These are phyloP conservation scores for Aspergillus quadrilineatus DNA, from an alignment of 2,329 filamentous ascomycete species.

Conservation along the genomic window DNA sequence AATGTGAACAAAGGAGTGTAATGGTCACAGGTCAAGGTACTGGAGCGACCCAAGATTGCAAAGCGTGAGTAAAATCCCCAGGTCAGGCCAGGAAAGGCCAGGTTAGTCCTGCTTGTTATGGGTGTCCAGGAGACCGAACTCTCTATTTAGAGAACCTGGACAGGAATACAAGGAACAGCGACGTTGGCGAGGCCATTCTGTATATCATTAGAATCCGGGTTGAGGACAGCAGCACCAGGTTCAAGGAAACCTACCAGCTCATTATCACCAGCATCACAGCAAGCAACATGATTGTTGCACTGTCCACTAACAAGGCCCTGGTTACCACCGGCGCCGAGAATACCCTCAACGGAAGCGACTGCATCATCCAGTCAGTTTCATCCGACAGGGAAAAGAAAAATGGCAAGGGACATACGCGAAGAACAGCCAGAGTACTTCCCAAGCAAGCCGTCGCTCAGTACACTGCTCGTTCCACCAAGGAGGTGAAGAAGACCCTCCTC, in stretches of 20 bases:
- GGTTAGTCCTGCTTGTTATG: no score
- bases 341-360: neutral
- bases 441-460: neutral
- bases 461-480: neutral
- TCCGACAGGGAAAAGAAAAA: neutral
- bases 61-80: no score
- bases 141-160: neutral
- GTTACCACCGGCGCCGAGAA: neutral
- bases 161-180: neutral
- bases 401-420: slow-evolving; percentile 1
- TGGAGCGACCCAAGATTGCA: no score
- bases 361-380: neutral
- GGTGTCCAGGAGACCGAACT: no score
- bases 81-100: no score
- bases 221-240: neutral
- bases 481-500: neutral
- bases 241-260: neutral
- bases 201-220: neutral
- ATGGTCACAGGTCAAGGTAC: no score
- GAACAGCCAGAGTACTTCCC: slow-evolving; percentile 9
- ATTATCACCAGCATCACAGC: slow-evolving; percentile 9
- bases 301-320: neutral
- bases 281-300: slow-evolving; percentile 15
- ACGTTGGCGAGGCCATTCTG: slow-evolving; percentile 1
- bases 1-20: no score